phyloP scores from a whole-genome alignment of 768 basidiomycete genomes.

The Psilocybe cubensis region DNA sequence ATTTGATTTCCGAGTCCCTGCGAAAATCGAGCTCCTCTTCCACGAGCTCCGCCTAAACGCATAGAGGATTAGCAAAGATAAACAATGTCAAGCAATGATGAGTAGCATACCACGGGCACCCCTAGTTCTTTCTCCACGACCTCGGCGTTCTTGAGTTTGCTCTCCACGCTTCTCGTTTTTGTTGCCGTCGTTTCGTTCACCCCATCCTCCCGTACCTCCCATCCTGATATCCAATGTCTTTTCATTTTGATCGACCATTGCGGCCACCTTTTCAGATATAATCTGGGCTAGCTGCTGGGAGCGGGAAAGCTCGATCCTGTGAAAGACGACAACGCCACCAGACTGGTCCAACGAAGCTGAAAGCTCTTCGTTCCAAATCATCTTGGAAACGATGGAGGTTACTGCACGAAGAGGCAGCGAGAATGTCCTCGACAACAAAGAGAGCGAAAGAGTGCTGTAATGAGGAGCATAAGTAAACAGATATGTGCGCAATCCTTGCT shows the following conservation, averaged over 20 bases:
- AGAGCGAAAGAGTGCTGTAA: conserved; percentile 90
- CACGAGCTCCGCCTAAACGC: conserved; percentile 59
- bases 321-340: conserved; percentile 89
- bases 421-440: conserved; percentile 87
- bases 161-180: conserved; percentile 84
- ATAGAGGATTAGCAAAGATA: background rate
- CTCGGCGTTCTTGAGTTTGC: conserved; percentile 76
- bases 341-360: conserved; percentile 93
- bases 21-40: conserved; percentile 79
- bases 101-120: conserved; percentile 58
- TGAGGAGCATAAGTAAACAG: conserved; percentile 97
- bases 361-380: conserved; percentile 98
- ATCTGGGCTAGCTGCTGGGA: conserved; percentile 89
- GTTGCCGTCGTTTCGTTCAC: conserved; percentile 66
- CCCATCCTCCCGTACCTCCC: conserved; percentile 67
- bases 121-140: conserved; percentile 70
- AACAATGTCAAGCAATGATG: background rate
- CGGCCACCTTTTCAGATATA: conserved; percentile 85
- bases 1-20: conserved; percentile 86
- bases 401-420: conserved; percentile 79
- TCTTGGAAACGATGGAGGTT: conserved; percentile 92
- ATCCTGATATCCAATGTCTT: conserved; percentile 86
- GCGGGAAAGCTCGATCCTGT: conserved; percentile 86
- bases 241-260: conserved; percentile 91
- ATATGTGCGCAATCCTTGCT: conserved; percentile 95